Conservation (phyloP, 2,329 filamentous ascomycete species). For the Reticulascus tulasneorum region DNA sequence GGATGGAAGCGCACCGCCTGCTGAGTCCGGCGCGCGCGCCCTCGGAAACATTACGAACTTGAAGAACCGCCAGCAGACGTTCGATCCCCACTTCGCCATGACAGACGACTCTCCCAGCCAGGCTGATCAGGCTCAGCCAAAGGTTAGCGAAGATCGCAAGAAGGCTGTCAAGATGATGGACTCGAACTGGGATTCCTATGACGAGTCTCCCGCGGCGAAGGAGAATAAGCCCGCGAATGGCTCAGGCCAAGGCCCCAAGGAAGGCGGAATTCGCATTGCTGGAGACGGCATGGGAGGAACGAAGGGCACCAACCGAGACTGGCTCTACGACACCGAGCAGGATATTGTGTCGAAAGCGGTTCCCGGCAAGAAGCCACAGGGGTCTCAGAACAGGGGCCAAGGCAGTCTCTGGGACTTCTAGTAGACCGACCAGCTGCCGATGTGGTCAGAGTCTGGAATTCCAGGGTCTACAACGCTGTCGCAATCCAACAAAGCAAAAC, state of each 20-base stretch:
- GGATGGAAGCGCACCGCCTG: conserved; percentile 39
- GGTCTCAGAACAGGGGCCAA: conserved; percentile 31
- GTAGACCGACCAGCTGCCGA: conserved; percentile 7
- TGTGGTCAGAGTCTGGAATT: conserved; percentile 1
- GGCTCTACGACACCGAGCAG: conserved; percentile 53
- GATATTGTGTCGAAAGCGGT: conserved; percentile 26
- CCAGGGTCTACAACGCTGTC: too few relatives aligned
- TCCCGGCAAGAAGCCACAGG: conserved; percentile 33
- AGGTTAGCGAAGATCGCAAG: conserved; percentile 54
- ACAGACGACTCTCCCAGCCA: conserved; percentile 60
- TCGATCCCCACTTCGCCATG: conserved; percentile 74
- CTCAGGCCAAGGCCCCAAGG: conserved; percentile 14
- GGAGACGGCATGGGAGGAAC: conserved; percentile 66
- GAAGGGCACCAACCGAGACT: conserved; percentile 50
- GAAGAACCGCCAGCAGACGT: conserved; percentile 70
- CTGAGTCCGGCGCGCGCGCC: conserved; percentile 35
- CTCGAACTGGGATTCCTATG: conserved; percentile 54
- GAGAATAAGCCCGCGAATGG: conserved; percentile 42
- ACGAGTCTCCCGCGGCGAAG: conserved; percentile 50
- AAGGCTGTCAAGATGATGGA: conserved; percentile 74
- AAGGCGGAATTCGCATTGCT: conserved; percentile 38
- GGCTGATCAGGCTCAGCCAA: conserved; percentile 36
- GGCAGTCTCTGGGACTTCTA: conserved; percentile 50
- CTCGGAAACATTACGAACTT: conserved; percentile 69
- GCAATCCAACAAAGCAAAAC: too few relatives aligned